phyloP scores from a whole-genome alignment of 1,139 yeast genomes.

The Saccharomycopsis crataegensis region DNA sequence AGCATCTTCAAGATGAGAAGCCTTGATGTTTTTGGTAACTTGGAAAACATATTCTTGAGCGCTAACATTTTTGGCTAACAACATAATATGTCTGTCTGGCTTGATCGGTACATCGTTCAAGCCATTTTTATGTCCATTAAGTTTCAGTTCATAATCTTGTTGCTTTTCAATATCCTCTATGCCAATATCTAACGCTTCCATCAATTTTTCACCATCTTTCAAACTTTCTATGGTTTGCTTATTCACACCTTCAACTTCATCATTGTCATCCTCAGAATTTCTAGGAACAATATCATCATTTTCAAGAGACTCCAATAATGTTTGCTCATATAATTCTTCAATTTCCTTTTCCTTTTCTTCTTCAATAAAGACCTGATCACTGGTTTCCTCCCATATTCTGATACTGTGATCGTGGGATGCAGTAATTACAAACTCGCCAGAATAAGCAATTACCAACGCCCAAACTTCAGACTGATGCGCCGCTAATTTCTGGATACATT shows the following conservation, averaged over 20 bases:
- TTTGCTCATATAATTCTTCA: slow-evolving; percentile 83
- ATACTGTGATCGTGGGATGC: slow-evolving; percentile 92
- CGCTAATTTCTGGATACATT: slow-evolving; percentile 77
- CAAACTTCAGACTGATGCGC: slow-evolving; percentile 94
- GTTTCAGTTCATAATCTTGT: slow-evolving; percentile 37
- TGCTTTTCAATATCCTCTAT: slow-evolving; percentile 57
- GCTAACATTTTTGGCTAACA: slow-evolving; percentile 53
- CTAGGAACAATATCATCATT: slow-evolving; percentile 43
- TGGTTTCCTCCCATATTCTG: slow-evolving; percentile 85
- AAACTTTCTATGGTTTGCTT: slow-evolving; percentile 86
- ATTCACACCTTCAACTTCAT: slow-evolving; percentile 57
- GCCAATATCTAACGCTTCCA: slow-evolving; percentile 90
- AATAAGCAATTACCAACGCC: slow-evolving; percentile 71
- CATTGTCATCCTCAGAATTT: slow-evolving; percentile 32
- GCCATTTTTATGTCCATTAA: slow-evolving; percentile 29
- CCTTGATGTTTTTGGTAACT: slow-evolving; percentile 58
- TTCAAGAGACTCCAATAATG: slow-evolving; percentile 64
- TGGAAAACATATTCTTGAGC: slow-evolving; percentile 79
- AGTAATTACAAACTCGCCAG: slow-evolving; percentile 71
- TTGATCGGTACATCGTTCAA: slow-evolving; percentile 36
- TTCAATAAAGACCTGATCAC: slow-evolving; percentile 88
- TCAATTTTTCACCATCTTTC: slow-evolving; percentile 88
- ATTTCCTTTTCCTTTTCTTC: slow-evolving; percentile 94
- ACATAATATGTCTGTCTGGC: slow-evolving; percentile 63
- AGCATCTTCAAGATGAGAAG: slow-evolving; percentile 90